phyloP scores from a whole-genome alignment of 106 monocot genomes.

The Gastrodia elata region DNA sequence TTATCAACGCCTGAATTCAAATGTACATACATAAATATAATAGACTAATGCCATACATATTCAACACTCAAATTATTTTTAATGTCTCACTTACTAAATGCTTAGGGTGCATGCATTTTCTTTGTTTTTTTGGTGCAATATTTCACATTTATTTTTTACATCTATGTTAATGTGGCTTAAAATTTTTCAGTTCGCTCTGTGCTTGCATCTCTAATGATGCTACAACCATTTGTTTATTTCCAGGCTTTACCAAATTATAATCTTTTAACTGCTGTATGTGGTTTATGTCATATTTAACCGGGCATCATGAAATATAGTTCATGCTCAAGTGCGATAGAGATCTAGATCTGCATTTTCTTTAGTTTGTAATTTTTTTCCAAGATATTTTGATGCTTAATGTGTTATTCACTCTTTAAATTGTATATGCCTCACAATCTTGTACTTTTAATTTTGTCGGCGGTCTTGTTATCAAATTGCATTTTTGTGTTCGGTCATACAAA shows the following conservation, averaged over 20 bases:
- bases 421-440: background rate
- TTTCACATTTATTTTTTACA: background rate
- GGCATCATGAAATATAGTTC: background rate
- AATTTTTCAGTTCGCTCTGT: background rate
- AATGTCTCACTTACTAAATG: too few species aligned
- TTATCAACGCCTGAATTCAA: too few species aligned
- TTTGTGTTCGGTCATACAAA: too few species aligned
- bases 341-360: too few species aligned
- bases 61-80: too few species aligned
- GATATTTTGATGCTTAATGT: background rate
- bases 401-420: background rate
- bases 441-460: background rate
- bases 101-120: too few species aligned
- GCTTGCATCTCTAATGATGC: background rate
- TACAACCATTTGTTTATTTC: background rate
- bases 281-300: background rate
- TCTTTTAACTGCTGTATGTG: background rate
- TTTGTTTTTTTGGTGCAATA: too few species aligned
- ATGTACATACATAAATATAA: too few species aligned
- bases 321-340: background rate
- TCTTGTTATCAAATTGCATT: background rate
- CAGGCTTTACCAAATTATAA: background rate
- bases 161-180: background rate
- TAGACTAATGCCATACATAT: too few species aligned
- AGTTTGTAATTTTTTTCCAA: too few species aligned